Evolutionary conservation across 2,329 filamentous ascomycete species (phyloP).

Genomic region (Claviceps pazoutovae): DNA sequence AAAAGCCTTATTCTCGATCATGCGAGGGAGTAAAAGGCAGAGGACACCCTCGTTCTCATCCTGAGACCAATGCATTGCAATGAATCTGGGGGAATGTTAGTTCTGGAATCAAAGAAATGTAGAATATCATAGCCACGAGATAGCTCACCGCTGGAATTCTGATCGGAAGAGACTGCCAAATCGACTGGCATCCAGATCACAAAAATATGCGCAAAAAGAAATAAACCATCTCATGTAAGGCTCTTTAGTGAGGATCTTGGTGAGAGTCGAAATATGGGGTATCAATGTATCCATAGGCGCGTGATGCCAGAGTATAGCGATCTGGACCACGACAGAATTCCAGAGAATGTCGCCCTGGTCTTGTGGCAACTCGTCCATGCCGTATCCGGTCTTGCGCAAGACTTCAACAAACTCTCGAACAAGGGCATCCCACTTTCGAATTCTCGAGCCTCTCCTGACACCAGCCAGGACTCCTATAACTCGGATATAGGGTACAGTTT

Average conservation of each 20-base stretch:
- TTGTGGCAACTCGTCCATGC: constrained; percentile 20
- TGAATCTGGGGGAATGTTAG: constrained; percentile 46
- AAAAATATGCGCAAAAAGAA: constrained; percentile 70
- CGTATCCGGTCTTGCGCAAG: constrained; percentile 33
- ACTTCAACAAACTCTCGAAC: constrained; percentile 41
- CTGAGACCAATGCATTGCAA: constrained; percentile 59
- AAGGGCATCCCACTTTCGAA: constrained; percentile 57
- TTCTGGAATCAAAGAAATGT: background rate
- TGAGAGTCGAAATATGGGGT: constrained; percentile 51
- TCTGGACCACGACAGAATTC: constrained; percentile 41
- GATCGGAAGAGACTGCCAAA: constrained; percentile 70
- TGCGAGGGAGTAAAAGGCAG: constrained; percentile 52
- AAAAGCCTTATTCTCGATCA: constrained; percentile 43
- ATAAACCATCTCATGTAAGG: constrained; percentile 62
- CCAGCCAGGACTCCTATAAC: constrained; percentile 58
- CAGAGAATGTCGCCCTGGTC: constrained; percentile 33
- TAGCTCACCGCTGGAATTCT: constrained; percentile 62
- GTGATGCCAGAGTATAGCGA: constrained; percentile 56
- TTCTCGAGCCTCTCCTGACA: constrained; percentile 66
- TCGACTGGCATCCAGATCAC: constrained; percentile 55
- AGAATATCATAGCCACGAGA: no score
- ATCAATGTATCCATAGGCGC: constrained; percentile 70
- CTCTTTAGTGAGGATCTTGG: constrained; percentile 49
- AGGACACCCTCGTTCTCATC: constrained; percentile 51
- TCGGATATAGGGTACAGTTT: constrained; percentile 34